Evolutionary conservation across 768 basidiomycete species (phyloP).

Genomic region (Lentinula aciculospora): DNA sequence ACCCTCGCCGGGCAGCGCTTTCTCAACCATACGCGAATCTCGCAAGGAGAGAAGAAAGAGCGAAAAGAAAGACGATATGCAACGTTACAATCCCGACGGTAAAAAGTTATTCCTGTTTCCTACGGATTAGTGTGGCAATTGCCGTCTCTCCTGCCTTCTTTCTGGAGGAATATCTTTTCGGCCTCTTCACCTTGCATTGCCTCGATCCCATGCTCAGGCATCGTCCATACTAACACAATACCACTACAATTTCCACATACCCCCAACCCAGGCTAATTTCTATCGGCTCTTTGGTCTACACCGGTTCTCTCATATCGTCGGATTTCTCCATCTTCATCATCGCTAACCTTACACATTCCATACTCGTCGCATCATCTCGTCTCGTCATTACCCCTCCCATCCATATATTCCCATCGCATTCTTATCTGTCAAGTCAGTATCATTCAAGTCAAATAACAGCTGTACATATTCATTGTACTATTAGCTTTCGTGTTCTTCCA

Average conservation of each 20-base stretch:
- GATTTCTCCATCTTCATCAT: background rate
- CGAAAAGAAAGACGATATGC: conserved; percentile 1
- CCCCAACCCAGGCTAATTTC: background rate
- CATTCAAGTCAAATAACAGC: background rate
- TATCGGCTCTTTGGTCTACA: background rate
- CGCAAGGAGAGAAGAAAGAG: conserved; percentile 46
- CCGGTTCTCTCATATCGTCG: background rate
- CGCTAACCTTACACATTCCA: background rate
- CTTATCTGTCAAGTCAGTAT: background rate
- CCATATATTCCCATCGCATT: background rate
- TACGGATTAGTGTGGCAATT: conserved; percentile 1
- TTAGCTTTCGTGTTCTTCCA: background rate
- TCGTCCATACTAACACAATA: background rate
- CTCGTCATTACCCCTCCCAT: background rate
- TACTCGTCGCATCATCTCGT: background rate
- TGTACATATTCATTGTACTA: conserved; percentile 5
- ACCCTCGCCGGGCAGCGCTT: background rate
- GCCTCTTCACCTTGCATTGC: background rate
- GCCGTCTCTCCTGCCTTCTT: background rate
- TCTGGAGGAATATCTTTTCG: background rate
- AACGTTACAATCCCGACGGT: conserved; percentile 6
- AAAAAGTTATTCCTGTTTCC: conserved; percentile 73
- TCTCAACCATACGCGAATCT: background rate
- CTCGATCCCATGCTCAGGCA: background rate
- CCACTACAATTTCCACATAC: background rate